phyloP scores from a whole-genome alignment of 805 yeast genomes.

The Tetrapisispora pingtungensis region DNA sequence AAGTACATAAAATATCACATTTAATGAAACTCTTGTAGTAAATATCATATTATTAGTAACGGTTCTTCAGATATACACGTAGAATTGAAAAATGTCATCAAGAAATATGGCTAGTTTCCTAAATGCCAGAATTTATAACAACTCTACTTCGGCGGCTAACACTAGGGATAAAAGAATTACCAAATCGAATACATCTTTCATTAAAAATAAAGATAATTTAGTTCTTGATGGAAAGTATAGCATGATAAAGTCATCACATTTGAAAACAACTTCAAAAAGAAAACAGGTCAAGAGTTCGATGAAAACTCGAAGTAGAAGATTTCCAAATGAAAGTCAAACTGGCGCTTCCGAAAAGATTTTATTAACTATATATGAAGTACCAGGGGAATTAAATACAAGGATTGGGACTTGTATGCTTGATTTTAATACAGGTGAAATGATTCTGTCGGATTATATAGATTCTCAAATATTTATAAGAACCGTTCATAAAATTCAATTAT shows the following conservation, averaged over 20 bases:
- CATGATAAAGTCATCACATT: not conserved
- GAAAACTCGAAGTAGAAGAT: not conserved
- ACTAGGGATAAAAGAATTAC: not conserved
- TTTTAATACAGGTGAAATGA: conserved; percentile 31
- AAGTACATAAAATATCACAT: not conserved
- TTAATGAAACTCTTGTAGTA: not conserved
- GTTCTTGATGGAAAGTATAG: not conserved
- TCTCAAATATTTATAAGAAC: conserved; percentile 39
- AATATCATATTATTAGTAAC: not conserved
- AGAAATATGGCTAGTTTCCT: conserved; percentile 12
- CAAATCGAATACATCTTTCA: conserved; percentile 1
- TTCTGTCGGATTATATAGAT: conserved; percentile 32
- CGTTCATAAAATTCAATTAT: conserved; percentile 32
- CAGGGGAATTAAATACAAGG: conserved; percentile 17
- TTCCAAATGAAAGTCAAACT: not conserved
- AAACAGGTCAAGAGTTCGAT: not conserved
- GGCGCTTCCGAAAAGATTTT: conserved; percentile 11
- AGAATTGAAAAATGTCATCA: conserved; percentile 7
- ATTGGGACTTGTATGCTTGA: conserved; percentile 35
- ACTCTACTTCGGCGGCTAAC: conserved; percentile 6
- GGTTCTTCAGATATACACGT: too few relatives aligned
- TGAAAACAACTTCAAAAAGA: too few relatives aligned
- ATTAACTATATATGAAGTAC: conserved; percentile 23
- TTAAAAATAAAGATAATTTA: not conserved
- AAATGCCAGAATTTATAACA: conserved; percentile 7